Percentiles rank a stretch among this genome's conserved stretches.
phyloP scores from a whole-genome alignment of 2,329 filamentous ascomycete species.

The Ilyonectria sp. region DNA sequence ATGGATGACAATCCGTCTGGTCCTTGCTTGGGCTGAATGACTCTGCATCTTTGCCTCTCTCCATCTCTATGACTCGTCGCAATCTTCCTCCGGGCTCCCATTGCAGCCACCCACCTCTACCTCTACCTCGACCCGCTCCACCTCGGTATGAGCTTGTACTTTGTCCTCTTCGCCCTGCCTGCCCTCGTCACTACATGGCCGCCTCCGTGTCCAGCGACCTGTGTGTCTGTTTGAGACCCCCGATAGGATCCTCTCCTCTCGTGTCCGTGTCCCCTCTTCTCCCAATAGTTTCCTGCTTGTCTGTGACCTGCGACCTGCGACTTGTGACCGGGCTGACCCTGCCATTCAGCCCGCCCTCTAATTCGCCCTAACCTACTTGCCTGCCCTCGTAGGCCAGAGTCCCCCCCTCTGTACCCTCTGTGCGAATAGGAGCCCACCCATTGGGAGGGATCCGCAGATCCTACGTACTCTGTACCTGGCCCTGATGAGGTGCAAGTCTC shows the following conservation, averaged over 20 bases:
- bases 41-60: neutral
- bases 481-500: neutral
- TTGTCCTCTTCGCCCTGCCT: neutral
- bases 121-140: neutral
- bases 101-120: neutral
- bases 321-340: slow-evolving; percentile 30
- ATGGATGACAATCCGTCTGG: slow-evolving; percentile 18
- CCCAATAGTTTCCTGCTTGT: slow-evolving; percentile 18
- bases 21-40: neutral
- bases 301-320: neutral
- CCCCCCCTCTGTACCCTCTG: slow-evolving; percentile 15
- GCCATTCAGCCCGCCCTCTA: slow-evolving; percentile 21
- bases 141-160: neutral
- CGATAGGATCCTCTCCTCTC: neutral
- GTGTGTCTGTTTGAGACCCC: neutral
- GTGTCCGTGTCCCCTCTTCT: slow-evolving; percentile 3
- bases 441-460: slow-evolving; percentile 14
- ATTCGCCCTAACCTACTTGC: slow-evolving; percentile 14
- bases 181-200: neutral
- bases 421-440: slow-evolving; percentile 23
- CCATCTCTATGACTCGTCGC: neutral
- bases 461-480: slow-evolving; percentile 3
- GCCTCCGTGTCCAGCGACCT: neutral
- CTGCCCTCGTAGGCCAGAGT: neutral
- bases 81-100: neutral